A percentile compares a stretch with the other conserved stretches of the same genome.
phyloP scores from a whole-genome alignment of 768 basidiomycete genomes.

The Amanita subjunquillea region DNA sequence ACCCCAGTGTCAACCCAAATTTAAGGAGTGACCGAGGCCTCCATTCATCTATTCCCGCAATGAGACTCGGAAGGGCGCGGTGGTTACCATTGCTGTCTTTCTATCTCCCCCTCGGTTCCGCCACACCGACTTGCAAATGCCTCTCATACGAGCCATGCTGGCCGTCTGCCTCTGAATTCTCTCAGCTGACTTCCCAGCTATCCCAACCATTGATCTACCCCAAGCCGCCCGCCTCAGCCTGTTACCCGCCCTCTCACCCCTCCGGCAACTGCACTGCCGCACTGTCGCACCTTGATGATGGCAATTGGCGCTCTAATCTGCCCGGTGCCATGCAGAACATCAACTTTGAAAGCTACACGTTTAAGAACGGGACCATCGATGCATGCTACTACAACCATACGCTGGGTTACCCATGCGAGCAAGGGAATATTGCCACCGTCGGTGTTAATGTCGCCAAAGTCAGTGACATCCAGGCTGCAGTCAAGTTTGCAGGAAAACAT shows the following conservation, averaged over 20 bases:
- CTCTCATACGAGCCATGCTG: slow-evolving; percentile 31
- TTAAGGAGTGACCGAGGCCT: slow-evolving; percentile 1
- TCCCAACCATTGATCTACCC: slow-evolving; percentile 36
- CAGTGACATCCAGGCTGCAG: slow-evolving; percentile 25
- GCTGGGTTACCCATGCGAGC: slow-evolving; percentile 27
- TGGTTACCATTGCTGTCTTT: not conserved
- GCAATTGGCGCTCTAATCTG: slow-evolving; percentile 28
- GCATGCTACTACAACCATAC: slow-evolving; percentile 40
- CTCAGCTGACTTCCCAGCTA: slow-evolving; percentile 21
- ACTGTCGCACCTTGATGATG: slow-evolving; percentile 16
- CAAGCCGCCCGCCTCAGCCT: slow-evolving; percentile 26
- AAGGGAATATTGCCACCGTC: slow-evolving; percentile 32
- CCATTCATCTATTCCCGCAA: not conserved
- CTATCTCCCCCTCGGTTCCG: not conserved
- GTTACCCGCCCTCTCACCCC: slow-evolving; percentile 25
- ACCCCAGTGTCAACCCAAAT: not conserved
- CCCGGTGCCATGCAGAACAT: slow-evolving; percentile 27
- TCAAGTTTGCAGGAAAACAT: slow-evolving; percentile 8
- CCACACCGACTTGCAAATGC: slow-evolving; percentile 21
- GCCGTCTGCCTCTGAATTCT: slow-evolving; percentile 26
- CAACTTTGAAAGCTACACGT: slow-evolving; percentile 21
- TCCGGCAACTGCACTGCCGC: slow-evolving; percentile 29
- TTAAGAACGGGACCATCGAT: slow-evolving; percentile 36
- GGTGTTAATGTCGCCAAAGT: slow-evolving; percentile 29
- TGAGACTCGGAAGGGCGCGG: not conserved